Conservation (phyloP, 352 stramenopile species). For the Globisporangium solare region DNA sequence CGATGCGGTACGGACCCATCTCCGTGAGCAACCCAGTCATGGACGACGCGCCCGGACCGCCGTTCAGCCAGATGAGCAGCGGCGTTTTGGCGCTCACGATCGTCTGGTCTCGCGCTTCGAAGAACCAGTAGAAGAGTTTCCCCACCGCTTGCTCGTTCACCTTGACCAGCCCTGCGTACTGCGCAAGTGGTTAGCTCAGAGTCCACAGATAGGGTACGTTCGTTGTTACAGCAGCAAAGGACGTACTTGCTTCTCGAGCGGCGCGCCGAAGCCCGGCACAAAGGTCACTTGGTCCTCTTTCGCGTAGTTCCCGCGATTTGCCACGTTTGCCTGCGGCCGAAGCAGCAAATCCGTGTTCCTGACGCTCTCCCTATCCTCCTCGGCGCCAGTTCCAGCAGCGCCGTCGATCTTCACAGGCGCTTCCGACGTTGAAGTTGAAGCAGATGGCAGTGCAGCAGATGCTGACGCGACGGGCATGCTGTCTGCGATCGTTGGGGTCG, state of each 20-base stretch:
- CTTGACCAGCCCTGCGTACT: conserved; percentile 68
- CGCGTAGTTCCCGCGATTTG: conserved; percentile 1
- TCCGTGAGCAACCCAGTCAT: conserved; percentile 77
- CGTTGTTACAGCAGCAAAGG: conserved; percentile 11
- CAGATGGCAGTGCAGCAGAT: conserved; percentile 4
- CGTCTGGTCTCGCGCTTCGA: conserved; percentile 50
- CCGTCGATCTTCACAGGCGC: not conserved
- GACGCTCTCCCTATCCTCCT: not conserved
- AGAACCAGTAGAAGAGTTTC: conserved; percentile 86
- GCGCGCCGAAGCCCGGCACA: conserved; percentile 60
- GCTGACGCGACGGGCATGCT: conserved; percentile 8
- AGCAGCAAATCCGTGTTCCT: conserved; percentile 9
- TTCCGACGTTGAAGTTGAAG: conserved; percentile 9
- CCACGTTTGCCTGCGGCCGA: not conserved
- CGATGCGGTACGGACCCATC: conserved; percentile 77
- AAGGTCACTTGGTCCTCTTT: conserved; percentile 47
- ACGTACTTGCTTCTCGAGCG: conserved; percentile 59
- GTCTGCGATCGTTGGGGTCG: conserved; percentile 13
- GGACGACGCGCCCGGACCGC: conserved; percentile 67
- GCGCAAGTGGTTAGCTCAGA: conserved; percentile 9
- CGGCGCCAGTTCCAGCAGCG: no score
- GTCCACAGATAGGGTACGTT: conserved; percentile 12
- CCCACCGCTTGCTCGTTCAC: conserved; percentile 53
- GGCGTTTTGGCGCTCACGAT: conserved; percentile 48
- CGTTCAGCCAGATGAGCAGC: conserved; percentile 79